Percentiles rank a stretch among this genome's conserved stretches.
These are phyloP conservation scores for Saccharomycopsis crataegensis DNA, from an alignment of 1,139 yeast species.

Conservation along the genomic window DNA sequence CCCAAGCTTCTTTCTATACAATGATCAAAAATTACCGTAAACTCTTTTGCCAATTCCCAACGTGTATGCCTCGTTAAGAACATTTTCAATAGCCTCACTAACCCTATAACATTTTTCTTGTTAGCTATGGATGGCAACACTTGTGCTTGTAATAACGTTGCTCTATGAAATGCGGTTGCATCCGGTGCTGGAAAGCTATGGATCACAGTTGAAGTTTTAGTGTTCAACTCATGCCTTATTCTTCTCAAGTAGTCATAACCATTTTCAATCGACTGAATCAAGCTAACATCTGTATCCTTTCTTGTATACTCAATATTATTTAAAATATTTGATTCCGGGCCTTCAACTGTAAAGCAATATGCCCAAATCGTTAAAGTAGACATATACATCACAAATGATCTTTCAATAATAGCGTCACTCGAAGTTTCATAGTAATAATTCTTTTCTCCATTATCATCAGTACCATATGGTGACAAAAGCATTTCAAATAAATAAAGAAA, in stretches of 20 bases:
- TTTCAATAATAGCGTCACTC: conserved; percentile 23
- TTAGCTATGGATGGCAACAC: conserved; percentile 34
- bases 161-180: conserved; percentile 19
- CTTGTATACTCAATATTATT: conserved; percentile 13
- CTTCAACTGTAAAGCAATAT: conserved; percentile 43
- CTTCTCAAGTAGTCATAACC: conserved; percentile 30
- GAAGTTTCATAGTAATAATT: conserved; percentile 17
- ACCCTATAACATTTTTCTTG: conserved; percentile 46
- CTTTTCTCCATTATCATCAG: neutral
- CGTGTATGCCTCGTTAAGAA: conserved; percentile 38
- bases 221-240: conserved; percentile 33
- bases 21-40: conserved; percentile 48
- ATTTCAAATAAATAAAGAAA: conserved; percentile 57
- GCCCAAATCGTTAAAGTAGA: conserved; percentile 53
- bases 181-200: conserved; percentile 21
- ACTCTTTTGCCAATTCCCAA: conserved; percentile 56
- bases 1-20: conserved; percentile 56
- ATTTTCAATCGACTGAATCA: conserved; percentile 10
- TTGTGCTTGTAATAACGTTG: conserved; percentile 26
- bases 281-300: neutral
- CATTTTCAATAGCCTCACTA: conserved; percentile 42
- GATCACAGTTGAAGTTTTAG: conserved; percentile 25
- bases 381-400: conserved; percentile 49
- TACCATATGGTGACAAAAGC: conserved; percentile 26
- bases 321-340: conserved; percentile 40